phyloP scores from a whole-genome alignment of 257 asterid genomes.

The Lithospermum erythrorhizon region DNA sequence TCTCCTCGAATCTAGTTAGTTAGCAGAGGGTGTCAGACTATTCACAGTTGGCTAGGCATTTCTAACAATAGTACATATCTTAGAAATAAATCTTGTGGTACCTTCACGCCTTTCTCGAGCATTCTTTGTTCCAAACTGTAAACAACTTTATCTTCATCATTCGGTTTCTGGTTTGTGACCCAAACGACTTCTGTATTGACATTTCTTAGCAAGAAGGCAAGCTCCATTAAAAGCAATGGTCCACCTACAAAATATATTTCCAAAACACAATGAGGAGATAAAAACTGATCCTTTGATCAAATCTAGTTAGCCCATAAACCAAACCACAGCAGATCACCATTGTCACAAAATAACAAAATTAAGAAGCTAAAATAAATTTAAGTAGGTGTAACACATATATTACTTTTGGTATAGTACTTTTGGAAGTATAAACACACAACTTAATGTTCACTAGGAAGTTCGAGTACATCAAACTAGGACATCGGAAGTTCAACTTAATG shows the following conservation, averaged over 20 bases:
- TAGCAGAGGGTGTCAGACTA: not conserved
- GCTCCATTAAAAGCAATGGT: conserved; percentile 74
- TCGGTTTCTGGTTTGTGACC: conserved; percentile 70
- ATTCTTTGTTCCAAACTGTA: conserved; percentile 63
- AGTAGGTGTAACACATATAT: no score
- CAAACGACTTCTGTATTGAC: conserved; percentile 57
- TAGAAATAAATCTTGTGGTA: conserved; percentile 11
- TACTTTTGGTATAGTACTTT: no score
- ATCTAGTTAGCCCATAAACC: not conserved
- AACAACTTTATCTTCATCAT: conserved; percentile 39
- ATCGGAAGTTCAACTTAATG: no score
- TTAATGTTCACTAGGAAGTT: no score
- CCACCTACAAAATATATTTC: conserved; percentile 36
- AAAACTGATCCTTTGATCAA: not conserved
- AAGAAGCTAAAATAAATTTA: no score
- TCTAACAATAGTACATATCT: not conserved
- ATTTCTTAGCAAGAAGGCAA: conserved; percentile 72
- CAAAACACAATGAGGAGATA: not conserved
- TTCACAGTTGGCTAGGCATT: not conserved
- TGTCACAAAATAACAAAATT: no score
- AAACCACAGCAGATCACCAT: not conserved
- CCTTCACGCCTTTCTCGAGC: conserved; percentile 66
- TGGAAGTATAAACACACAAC: no score
- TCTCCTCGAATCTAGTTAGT: not conserved
- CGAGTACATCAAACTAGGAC: no score